Evolutionary conservation across 2,329 filamentous ascomycete species (phyloP).

Genomic region (Colletotrichum plurivorum): DNA sequence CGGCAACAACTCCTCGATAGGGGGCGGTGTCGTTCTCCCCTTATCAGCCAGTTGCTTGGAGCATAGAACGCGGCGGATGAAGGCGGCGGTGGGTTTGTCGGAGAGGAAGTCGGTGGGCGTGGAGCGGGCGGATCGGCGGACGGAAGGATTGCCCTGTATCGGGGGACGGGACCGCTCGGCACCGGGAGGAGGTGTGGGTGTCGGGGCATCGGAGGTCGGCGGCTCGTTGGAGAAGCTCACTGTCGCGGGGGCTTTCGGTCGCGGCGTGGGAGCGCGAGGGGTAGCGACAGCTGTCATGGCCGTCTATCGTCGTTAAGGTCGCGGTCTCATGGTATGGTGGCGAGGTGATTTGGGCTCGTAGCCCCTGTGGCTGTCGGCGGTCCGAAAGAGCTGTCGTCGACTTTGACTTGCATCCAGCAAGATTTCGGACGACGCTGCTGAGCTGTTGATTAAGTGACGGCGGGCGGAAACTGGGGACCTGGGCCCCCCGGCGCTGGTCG

Average conservation of each 20-base stretch:
- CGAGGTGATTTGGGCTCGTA: not conserved
- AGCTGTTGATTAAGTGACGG: slow-evolving; percentile 33
- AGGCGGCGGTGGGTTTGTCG: slow-evolving; percentile 82
- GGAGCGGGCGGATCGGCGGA: slow-evolving; percentile 51
- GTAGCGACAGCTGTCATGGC: slow-evolving; percentile 44
- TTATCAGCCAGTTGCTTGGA: slow-evolving; percentile 76
- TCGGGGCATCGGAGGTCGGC: slow-evolving; percentile 26
- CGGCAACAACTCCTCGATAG: slow-evolving; percentile 87
- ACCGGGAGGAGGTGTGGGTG: slow-evolving; percentile 37
- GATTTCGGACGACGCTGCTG: slow-evolving; percentile 35
- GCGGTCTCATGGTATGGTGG: slow-evolving; percentile 31
- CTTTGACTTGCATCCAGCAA: slow-evolving; percentile 41
- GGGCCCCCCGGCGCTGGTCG: slow-evolving; percentile 12
- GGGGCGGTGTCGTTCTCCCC: slow-evolving; percentile 63
- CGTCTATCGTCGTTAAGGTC: slow-evolving; percentile 27
- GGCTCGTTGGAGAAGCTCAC: slow-evolving; percentile 34
- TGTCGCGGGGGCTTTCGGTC: slow-evolving; percentile 41
- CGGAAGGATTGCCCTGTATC: slow-evolving; percentile 26
- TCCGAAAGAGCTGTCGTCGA: slow-evolving; percentile 38
- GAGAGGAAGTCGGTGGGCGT: slow-evolving; percentile 69
- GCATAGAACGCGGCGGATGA: slow-evolving; percentile 89
- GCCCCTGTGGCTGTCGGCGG: slow-evolving; percentile 4
- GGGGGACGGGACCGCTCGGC: slow-evolving; percentile 46
- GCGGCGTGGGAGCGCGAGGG: slow-evolving; percentile 42
- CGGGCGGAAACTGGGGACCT: slow-evolving; percentile 32